These are phyloP conservation scores for Podospora sp. DNA, from an alignment of 495 filamentous ascomycete genomes.

Conservation along the genomic window DNA sequence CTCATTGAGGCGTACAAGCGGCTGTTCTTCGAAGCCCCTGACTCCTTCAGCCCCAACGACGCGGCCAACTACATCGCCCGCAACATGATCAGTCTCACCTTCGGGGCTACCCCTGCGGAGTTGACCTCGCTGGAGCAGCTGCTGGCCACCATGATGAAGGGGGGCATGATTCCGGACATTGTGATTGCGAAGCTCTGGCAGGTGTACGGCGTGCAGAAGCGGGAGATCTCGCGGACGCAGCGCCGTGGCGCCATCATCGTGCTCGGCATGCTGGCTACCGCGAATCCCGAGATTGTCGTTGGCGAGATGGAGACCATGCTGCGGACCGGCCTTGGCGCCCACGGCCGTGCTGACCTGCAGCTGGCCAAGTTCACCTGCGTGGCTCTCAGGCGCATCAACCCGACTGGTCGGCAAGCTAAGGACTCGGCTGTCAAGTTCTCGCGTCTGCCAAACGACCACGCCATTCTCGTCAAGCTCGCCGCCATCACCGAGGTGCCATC, in stretches of 20 bases:
- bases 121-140: conserved; percentile 94
- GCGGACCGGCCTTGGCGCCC: conserved; percentile 79
- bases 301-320: conserved; percentile 93
- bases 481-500: conserved; percentile 79
- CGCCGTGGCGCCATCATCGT: conserved; percentile 93
- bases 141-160: conserved; percentile 95
- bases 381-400: conserved; percentile 85
- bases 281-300: conserved; percentile 88
- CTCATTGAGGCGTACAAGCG: conserved; percentile 96
- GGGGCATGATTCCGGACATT: conserved; percentile 78
- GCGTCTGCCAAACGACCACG: conserved; percentile 89
- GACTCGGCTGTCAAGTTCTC: conserved; percentile 66
- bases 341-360: conserved; percentile 79
- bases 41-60: conserved; percentile 83
- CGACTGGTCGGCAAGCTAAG: conserved; percentile 77
- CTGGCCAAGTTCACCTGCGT: conserved; percentile 95
- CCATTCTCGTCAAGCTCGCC: conserved; percentile 77
- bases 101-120: conserved; percentile 90
- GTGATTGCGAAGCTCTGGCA: conserved; percentile 96
- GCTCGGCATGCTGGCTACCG: conserved; percentile 93
- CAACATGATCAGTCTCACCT: conserved; percentile 98
- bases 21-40: conserved; percentile 93
- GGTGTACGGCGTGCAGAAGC: conserved; percentile 90
- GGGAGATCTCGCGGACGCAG: conserved; percentile 91
- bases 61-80: conserved; percentile 93